Evolutionary conservation across 768 basidiomycete species (phyloP), one percentile per base, ranked within the genome.

Genomic region (Pleurotus giganteus): DNA sequence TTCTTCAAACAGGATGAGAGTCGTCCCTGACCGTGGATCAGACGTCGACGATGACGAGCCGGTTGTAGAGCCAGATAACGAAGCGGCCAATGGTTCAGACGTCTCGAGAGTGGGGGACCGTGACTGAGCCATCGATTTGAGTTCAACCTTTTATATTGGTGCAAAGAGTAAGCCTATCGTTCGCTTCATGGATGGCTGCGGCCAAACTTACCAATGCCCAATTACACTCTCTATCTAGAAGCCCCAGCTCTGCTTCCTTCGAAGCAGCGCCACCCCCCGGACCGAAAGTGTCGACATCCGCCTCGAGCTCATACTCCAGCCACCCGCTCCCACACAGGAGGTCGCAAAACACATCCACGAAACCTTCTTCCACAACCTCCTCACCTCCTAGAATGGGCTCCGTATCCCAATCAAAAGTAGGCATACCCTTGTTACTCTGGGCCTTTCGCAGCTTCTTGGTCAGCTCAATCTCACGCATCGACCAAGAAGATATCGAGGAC

Each of bases 321-420:
- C 94, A 96, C 3, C 91, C 91, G 62, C 81, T 86, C 47, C 85
- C 94, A 59, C 87, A 91, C 4, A 92, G 71, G 32, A 92, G 70
- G 66, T 91, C 89, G 60, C 88, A 89, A 63, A 91, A 93, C 13
- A 90, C 89, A 56, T 90, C 92, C 26, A 98, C 63, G 67, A 98
- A 98, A 1, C 88, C 81, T 68, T 94, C 93, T 65, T 99, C 96
- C 37, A 98, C 77, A 53, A 92, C 79, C 63, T 90, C 90, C 61
- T 92, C 89, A 8, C 72, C 70, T 4, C 89, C 91, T 56, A 86
- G 72, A 17, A 91, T 84, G 0, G 94, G 90, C 37, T 87, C 86
- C 0, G 91, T 96, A 64, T 97, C 93, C 90, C 94, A 96, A 0
- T 91, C 88, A 65, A 99, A 99, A 1, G 86, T 73, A 1, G 93